Base-by-base conservation (phyloP, 176 grass and related monocot species). In the Calamus simplicifolius region DNA sequence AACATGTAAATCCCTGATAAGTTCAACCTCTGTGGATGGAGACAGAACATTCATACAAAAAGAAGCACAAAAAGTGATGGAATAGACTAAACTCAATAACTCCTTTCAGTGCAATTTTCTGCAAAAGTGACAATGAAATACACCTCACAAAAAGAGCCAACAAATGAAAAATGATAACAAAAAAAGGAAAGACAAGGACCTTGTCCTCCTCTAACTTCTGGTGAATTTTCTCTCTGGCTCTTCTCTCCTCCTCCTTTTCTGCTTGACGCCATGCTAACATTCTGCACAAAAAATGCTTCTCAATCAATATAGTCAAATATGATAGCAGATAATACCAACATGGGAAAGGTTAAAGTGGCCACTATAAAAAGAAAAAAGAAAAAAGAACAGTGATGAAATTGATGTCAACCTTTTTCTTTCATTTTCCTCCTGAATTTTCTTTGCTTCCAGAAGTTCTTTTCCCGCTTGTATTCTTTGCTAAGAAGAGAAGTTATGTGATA, bases 201-300 rank as follows among this genome's bases (percentile, higher is more conserved):
- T 85, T 97, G 67, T 91, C 93, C 1, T 91, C 73, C 64, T 84
- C 75, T 82, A 92, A 79, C 48, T 38, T 75, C 51, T 79, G 84
- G 15, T 50, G 76, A 28, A 88, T 88, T 78, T 62, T 91, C 63
- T 85, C 84, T 54, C 87, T 88, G 54, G 84, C 78, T 71, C 69
- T 88, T 88, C 74, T 88, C 71, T 91, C 81, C 67, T 97, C 80
- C 66, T 85, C 92, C 75, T 85, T 58, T 66, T 97, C 84, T 80
- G 61, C 75, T 63, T 82, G 84, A 52, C 59, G 58, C 76, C 62
- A 81, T 66, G 76, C 67, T 64, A 91, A 57, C 52, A 74, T 73
- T 66, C 92, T 97, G 78, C 71, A 70, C 35, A 76, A 57, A 74
- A 77, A 28, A 58, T 23, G 21, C 35, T 43, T 43, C 35, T 43